Percentiles rank a stretch among this genome's conserved stretches.
phyloP scores from a whole-genome alignment of 352 stramenopile genomes.

The Phytophthora pisi region DNA sequence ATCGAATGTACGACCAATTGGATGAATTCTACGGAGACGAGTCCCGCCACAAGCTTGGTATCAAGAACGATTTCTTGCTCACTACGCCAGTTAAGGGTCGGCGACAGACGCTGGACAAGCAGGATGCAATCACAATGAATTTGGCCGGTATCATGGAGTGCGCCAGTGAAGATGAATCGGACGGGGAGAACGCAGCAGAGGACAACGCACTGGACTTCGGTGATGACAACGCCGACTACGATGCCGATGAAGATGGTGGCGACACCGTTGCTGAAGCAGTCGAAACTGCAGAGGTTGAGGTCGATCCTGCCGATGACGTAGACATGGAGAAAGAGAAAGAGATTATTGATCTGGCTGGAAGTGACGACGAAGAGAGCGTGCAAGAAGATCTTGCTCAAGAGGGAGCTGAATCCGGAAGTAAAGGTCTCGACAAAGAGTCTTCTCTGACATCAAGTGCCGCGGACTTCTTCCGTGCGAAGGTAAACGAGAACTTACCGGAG shows the following conservation, averaged over 20 bases:
- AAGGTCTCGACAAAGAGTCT: conserved; percentile 30
- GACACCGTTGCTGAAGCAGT: conserved; percentile 22
- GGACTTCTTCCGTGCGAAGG: conserved; percentile 68
- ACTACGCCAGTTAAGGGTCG: conserved; percentile 59
- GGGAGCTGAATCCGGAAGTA: conserved; percentile 11
- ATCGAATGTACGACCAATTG: conserved; percentile 76
- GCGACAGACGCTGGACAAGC: conserved; percentile 37
- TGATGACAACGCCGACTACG: conserved; percentile 36
- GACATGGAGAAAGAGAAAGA: conserved; percentile 42
- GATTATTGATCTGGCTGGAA: conserved; percentile 32
- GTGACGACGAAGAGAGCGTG: conserved; percentile 25
- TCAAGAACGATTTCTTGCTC: conserved; percentile 64
- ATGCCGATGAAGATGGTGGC: conserved; percentile 41
- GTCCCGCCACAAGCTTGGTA: conserved; percentile 57
- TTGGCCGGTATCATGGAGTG: conserved; percentile 46
- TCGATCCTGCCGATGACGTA: conserved; percentile 23
- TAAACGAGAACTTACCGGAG: conserved; percentile 46
- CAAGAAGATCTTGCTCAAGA: conserved; percentile 26
- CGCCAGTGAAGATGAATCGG: conserved; percentile 48
- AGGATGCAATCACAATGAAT: conserved; percentile 41
- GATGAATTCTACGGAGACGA: conserved; percentile 66
- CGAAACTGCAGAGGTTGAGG: conserved; percentile 12
- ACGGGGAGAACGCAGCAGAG: conserved; percentile 44
- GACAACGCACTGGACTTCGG: conserved; percentile 44
- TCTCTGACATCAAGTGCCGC: conserved; percentile 46